phyloP scores from a whole-genome alignment of 306 rosid species.

The Trifolium subterraneum region DNA sequence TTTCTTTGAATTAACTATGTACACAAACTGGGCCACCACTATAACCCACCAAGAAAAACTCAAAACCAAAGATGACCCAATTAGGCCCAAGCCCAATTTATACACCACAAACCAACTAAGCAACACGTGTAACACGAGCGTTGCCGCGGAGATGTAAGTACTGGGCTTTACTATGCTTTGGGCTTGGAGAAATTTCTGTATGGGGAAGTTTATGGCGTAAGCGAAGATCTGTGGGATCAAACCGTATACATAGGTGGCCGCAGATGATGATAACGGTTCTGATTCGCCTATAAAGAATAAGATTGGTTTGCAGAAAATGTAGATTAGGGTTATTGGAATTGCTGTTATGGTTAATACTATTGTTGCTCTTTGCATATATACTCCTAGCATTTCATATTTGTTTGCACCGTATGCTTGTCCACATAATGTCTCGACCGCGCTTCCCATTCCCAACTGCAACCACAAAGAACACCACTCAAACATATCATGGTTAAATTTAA shows the following conservation, averaged over 20 bases:
- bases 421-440: not conserved
- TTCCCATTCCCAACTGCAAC: not conserved
- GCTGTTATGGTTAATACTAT: not conserved
- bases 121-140: not conserved
- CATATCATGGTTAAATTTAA: too few relatives aligned
- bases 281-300: not conserved
- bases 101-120: not conserved
- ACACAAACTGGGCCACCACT: not conserved
- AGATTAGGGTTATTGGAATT: not conserved
- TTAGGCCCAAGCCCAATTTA: not conserved
- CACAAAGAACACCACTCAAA: not conserved
- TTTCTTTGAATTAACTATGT: not conserved
- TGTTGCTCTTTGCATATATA: not conserved
- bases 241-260: not conserved
- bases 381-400: not conserved
- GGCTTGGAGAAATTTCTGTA: not conserved
- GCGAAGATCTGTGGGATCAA: not conserved
- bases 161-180: not conserved
- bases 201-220: not conserved
- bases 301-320: not conserved
- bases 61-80: not conserved
- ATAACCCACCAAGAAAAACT: not conserved
- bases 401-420: not conserved
- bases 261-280: not conserved
- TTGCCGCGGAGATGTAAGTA: not conserved